A percentile compares a stretch with the other conserved stretches of the same genome.
These are phyloP conservation scores for Talaromyces sp. DNA, from an alignment of 2,329 filamentous ascomycete genomes.

Conservation along the genomic window DNA sequence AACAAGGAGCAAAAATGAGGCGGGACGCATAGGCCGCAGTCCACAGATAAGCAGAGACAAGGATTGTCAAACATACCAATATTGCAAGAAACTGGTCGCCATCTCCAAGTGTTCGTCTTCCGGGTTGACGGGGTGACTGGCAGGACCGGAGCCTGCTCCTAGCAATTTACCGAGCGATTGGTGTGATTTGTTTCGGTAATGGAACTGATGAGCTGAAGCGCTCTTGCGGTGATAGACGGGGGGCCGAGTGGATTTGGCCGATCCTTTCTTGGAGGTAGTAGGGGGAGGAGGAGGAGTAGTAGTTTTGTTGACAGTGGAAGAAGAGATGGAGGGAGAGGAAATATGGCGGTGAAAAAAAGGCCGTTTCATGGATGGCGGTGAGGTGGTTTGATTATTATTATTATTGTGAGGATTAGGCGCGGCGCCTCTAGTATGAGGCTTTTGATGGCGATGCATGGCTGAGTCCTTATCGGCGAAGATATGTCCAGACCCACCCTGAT, in stretches of 20 bases:
- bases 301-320: constrained; percentile 21
- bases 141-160: constrained; percentile 27
- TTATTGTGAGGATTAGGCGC: not conserved
- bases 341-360: constrained; percentile 30
- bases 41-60: constrained; percentile 6
- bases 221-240: constrained; percentile 32
- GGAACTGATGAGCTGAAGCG: constrained; percentile 19
- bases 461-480: not conserved
- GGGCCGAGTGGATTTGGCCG: constrained; percentile 29
- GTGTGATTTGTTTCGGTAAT: constrained; percentile 20
- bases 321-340: constrained; percentile 21
- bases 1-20: constrained; percentile 12
- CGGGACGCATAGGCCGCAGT: not conserved
- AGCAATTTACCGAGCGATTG: constrained; percentile 33
- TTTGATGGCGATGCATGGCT: constrained; percentile 18
- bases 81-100: constrained; percentile 45
- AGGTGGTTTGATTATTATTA: constrained; percentile 20
- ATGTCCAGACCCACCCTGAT: constrained; percentile 9
- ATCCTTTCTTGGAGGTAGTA: constrained; percentile 29
- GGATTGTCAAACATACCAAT: constrained; percentile 37
- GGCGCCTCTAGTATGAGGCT: constrained; percentile 16
- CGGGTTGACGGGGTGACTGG: constrained; percentile 21
- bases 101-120: constrained; percentile 36
- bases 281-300: constrained; percentile 28
- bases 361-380: constrained; percentile 40